A percentile compares a stretch with the other conserved stretches of the same genome.
Conservation (phyloP, 768 basidiomycete species). For the Phaffia tasmanica region DNA sequence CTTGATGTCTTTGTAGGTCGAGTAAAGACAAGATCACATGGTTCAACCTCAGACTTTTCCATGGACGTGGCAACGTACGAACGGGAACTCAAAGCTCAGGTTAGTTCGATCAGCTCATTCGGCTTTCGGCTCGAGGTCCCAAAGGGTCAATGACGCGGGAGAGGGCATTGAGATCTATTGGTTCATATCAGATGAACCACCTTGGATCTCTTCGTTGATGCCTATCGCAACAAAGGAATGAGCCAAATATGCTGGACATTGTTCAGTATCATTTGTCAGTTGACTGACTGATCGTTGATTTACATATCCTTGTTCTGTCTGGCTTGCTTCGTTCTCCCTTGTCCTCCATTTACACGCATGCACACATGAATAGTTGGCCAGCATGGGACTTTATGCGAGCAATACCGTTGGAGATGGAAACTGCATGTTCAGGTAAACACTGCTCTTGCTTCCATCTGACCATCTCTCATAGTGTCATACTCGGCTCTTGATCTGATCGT, state of each 20-base stretch:
- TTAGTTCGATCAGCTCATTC: no score
- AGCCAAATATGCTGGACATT: background rate
- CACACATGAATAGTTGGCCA: slow-evolving; percentile 49
- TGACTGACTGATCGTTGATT: background rate
- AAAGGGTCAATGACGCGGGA: no score
- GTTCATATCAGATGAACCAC: background rate
- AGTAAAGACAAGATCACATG: no score
- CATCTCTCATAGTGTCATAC: background rate
- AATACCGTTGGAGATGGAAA: slow-evolving; percentile 73
- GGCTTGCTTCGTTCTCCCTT: background rate
- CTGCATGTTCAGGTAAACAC: slow-evolving; percentile 57
- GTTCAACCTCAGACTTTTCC: no score
- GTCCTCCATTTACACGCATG: background rate
- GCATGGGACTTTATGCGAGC: slow-evolving; percentile 75
- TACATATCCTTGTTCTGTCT: no score
- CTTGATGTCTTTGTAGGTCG: no score
- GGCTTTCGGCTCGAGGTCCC: no score
- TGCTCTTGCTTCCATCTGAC: background rate
- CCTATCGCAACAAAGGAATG: background rate
- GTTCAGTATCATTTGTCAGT: background rate
- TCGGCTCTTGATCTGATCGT: background rate
- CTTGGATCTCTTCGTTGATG: background rate
- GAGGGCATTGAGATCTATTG: no score
- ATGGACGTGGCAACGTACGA: no score
- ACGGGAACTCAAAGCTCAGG: no score